Conservation (phyloP, 257 asterid species). For the Nicotiana benthamiana region DNA sequence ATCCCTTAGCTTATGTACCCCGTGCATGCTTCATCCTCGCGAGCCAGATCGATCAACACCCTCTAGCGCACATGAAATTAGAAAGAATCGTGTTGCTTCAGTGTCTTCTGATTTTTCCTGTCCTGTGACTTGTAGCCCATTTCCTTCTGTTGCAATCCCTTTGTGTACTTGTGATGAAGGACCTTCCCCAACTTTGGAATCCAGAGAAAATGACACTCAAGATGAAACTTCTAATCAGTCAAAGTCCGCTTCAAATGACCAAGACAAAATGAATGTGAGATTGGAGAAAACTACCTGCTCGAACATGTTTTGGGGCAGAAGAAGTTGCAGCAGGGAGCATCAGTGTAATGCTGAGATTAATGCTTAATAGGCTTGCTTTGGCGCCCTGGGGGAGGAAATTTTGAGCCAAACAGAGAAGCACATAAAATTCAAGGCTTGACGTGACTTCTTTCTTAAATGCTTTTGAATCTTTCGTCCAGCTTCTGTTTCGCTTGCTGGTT, state of each 20-base stretch:
- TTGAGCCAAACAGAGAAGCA: not conserved
- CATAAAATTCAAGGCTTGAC: not conserved
- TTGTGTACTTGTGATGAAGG: constrained; percentile 82
- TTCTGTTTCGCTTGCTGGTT: not conserved
- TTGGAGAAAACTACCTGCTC: constrained; percentile 74
- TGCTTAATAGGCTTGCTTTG: constrained; percentile 28
- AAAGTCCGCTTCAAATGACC: constrained; percentile 37
- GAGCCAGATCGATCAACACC: constrained; percentile 55
- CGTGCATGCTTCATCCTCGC: constrained; percentile 83
- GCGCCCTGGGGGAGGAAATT: not conserved
- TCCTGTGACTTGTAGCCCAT: constrained; percentile 89
- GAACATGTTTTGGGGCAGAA: constrained; percentile 88
- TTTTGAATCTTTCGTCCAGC: not conserved
- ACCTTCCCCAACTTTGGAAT: constrained; percentile 54
- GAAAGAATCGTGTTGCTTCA: constrained; percentile 70
- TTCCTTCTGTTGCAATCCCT: constrained; percentile 81
- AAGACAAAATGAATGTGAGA: constrained; percentile 48
- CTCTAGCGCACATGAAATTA: constrained; percentile 44
- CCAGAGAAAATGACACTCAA: constrained; percentile 41
- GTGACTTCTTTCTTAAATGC: not conserved
- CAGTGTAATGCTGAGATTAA: constrained; percentile 95
- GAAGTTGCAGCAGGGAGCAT: constrained; percentile 94
- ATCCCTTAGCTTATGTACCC: constrained; percentile 78
- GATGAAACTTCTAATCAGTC: constrained; percentile 55
- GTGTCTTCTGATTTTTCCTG: constrained; percentile 64